Conservation (phyloP, 169 alveolate species). For the Plasmodium adleri region DNA sequence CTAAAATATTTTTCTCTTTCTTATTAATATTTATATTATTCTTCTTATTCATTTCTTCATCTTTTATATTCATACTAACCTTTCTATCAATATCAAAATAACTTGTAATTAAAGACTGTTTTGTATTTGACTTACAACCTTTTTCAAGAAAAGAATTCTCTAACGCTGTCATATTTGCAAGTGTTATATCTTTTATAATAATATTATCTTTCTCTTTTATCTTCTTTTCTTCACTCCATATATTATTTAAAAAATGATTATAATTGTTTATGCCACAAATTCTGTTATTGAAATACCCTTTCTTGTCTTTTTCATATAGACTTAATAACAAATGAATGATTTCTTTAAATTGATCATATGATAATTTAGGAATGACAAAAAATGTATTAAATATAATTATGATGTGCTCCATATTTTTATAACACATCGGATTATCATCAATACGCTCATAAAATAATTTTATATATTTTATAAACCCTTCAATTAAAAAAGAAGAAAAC, state of each 20-base stretch:
- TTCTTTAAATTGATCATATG: constrained; percentile 37
- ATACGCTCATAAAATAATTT: constrained; percentile 10
- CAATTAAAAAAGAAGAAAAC: constrained; percentile 31
- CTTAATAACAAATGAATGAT: constrained; percentile 27
- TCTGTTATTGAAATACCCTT: not conserved
- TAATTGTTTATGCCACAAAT: not conserved
- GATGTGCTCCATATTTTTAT: constrained; percentile 36
- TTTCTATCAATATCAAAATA: not conserved
- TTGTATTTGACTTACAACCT: no score
- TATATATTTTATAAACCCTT: constrained; percentile 50
- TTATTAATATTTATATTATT: not conserved
- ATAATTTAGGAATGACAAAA: constrained; percentile 15
- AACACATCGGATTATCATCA: not conserved
- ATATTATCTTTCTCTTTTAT: not conserved
- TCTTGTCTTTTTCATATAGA: not conserved
- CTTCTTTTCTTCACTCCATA: not conserved
- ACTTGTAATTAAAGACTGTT: no score
- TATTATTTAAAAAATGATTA: not conserved
- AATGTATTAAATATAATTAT: constrained; percentile 21
- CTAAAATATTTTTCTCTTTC: not conserved
- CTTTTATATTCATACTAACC: not conserved
- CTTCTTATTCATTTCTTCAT: not conserved
- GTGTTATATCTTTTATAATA: no score
- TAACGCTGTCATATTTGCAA: no score
- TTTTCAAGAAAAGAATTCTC: no score